A percentile compares a stretch with the other conserved stretches of the same genome.
These are phyloP conservation scores for Pseudofabraea citricarpa DNA, from an alignment of 2,329 filamentous ascomycete genomes.

Conservation along the genomic window DNA sequence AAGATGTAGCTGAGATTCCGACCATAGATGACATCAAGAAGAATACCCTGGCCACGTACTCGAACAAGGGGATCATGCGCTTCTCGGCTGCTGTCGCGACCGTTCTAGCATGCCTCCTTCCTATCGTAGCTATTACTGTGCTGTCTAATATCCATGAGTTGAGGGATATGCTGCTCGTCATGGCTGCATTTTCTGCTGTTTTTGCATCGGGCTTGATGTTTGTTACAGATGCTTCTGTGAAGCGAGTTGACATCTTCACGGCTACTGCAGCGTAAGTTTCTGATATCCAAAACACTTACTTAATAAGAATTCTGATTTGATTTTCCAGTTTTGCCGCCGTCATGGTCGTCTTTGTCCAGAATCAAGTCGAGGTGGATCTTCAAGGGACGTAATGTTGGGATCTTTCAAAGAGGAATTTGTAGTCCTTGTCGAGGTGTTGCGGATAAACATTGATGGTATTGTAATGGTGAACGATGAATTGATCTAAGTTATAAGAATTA, in stretches of 20 bases:
- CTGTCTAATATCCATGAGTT: slow-evolving; percentile 10
- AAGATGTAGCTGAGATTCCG: no score
- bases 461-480: no score
- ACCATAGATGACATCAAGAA: no score
- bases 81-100: slow-evolving; percentile 15
- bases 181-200: slow-evolving; percentile 13
- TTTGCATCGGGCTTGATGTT: slow-evolving; percentile 15
- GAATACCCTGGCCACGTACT: slow-evolving; percentile 8
- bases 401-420: no score
- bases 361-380: no score
- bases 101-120: slow-evolving; percentile 14
- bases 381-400: no score
- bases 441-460: no score
- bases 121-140: slow-evolving; percentile 13
- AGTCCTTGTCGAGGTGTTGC: no score
- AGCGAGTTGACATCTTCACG: slow-evolving; percentile 17
- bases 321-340: slow-evolving; percentile 13
- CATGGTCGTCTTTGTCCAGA: slow-evolving; percentile 17
- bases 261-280: slow-evolving; percentile 20
- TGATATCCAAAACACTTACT: background rate
- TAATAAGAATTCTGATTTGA: background rate
- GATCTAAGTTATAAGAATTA: no score
- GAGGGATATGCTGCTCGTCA: slow-evolving; percentile 7
- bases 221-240: slow-evolving; percentile 9
- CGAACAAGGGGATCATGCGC: slow-evolving; percentile 2